phyloP scores from a whole-genome alignment of 1,284 basidiomycete species.

The Ceratobasidium sp. region DNA sequence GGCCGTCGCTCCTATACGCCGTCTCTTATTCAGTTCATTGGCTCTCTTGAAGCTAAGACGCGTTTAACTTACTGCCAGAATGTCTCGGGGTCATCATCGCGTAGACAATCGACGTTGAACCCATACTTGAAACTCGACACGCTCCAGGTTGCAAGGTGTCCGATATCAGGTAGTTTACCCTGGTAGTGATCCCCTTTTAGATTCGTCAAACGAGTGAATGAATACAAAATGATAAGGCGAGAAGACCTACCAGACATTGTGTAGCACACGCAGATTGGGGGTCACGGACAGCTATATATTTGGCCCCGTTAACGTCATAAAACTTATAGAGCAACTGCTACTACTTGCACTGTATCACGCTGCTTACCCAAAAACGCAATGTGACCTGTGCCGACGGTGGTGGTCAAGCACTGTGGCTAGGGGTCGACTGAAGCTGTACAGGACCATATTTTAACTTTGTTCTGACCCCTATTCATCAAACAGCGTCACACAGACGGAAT shows the following conservation, averaged over 20 bases:
- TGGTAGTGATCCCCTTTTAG: conserved; percentile 35
- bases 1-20: conserved; percentile 82
- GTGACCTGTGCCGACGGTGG: not conserved
- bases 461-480: not conserved
- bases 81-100: conserved; percentile 89
- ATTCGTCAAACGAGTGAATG: not conserved
- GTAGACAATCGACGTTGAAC: conserved; percentile 93
- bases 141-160: conserved; percentile 91
- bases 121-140: conserved; percentile 98
- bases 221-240: too few species aligned
- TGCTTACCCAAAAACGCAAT: not conserved
- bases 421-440: not conserved
- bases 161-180: conserved; percentile 73
- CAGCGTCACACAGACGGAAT: not conserved
- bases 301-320: too few species aligned
- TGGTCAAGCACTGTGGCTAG: not conserved
- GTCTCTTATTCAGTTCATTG: not conserved
- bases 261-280: not conserved
- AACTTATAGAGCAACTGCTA: too few species aligned
- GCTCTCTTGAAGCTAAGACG: not conserved
- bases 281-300: too few species aligned
- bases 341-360: too few species aligned
- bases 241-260: conserved; percentile 4
- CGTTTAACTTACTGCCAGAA: conserved; percentile 97
- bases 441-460: not conserved